Base-by-base conservation (phyloP, 1,284 basidiomycete genomes). In the Cryptococcus deneoformans region DNA sequence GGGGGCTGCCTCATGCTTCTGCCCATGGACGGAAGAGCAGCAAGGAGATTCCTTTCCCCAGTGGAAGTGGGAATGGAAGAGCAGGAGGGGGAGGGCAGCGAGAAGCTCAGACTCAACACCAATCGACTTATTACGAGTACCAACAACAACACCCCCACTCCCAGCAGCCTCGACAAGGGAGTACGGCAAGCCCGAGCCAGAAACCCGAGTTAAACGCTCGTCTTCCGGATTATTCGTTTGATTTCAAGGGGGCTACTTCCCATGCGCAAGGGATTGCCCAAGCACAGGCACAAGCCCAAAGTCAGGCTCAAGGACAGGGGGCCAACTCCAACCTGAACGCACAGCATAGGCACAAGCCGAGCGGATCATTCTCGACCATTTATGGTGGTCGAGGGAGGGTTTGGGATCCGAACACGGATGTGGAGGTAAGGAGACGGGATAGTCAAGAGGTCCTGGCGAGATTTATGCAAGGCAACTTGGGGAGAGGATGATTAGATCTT, bases 361-460 rank as follows among this genome's bases (percentile, higher is more conserved):
- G 11, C 8, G 43, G 43, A n/a, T 44, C 43, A 24, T 44, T 24
- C 24, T 44, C 24, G 7, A n/a, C 43, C n/a, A 29, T 37, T 6
- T 36, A 29, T 2, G 50, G 37, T 7, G 40, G 11, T 11, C 12
- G 14, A 29, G 20, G 11, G 20, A 54, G 67, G 62, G 40, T 61
- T 63, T 76, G 71, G 65, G 69, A 72, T 49, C 73, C 73, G 0
- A 57, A 35, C 35, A 76, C 73, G 9, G 69, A 71, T 55, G 55
- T 72, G 11, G 71, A 74, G 40, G 56, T 61, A 37, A 59, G 68
- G 40, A 91, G 89, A 75, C 84, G 84, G 55, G 86, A 87, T 20
- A 89, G 89, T 2, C 89, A 92, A 70, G 87, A 91, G 66, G 88
- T 90, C 12, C 79, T 92, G 42, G 83, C 86, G 7, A 81, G 86